Base-by-base conservation (phyloP, 2,329 filamentous ascomycete species). In the Ramularia endophylla region DNA sequence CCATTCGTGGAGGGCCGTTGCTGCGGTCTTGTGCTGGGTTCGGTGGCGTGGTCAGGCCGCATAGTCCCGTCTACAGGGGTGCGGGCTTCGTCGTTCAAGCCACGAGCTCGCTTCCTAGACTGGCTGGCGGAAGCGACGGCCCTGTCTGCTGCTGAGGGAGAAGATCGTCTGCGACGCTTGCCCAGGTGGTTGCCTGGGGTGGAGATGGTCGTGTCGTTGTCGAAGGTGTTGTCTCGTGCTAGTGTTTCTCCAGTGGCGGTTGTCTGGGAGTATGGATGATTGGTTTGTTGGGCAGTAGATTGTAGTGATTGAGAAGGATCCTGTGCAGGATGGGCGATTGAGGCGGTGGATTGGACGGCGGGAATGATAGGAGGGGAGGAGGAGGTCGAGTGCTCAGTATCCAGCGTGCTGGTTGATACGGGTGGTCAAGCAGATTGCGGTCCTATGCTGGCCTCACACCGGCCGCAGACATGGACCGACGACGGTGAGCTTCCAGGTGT, bases 81-180 rank as follows among this genome's bases (percentile, higher is more conserved):
- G 41, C 28, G 27, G 25, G 47, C 27, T 36, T 37, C 29, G 43
- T 47, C 57, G 55, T 60, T 66, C 58, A 52, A 55, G 50, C 56
- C 50, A 54, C 59, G 65, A 62, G 57, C 63, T 62, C 57, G 66
- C 67, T 65, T 71, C 67, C 53, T 62, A 28, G 36, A 56, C 48
- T 56, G 56, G 45, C 56, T 62, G 44, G 45, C 50, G 34, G 48
- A 51, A 49, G 50, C 46, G 38, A 37, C 36, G 40, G 39, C 45
- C 44, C 46, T 35, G 8, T 27, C 35, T 25, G 48, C 12, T n/a
- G 34, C 27, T 12, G 46, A 43, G 33, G 47, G 47, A 43, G 54
- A 54, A 37, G 51, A 52, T 36, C 49, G 46, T 33, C 59, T 51
- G 30, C 56, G 50, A 32, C 60, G 56, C 50, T 62, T 61, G 19